Percentiles rank a stretch among this genome's conserved stretches.
phyloP scores from a whole-genome alignment of 2,329 filamentous ascomycete genomes.

The Fragosphaeria purpurea region DNA sequence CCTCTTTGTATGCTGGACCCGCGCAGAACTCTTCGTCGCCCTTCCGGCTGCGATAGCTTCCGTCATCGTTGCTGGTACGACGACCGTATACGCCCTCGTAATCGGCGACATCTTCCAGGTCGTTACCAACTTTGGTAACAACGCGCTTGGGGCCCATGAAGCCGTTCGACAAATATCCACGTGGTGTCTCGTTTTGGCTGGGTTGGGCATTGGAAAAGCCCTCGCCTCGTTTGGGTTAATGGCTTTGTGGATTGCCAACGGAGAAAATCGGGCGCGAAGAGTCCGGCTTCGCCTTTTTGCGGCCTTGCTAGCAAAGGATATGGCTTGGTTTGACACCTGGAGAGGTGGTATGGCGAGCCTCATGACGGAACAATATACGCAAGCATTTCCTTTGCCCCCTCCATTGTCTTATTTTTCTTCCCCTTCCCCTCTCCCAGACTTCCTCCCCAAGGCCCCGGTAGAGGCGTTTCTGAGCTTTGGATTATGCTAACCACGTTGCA shows the following conservation, averaged over 20 bases:
- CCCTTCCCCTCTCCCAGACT: not conserved
- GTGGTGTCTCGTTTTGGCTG: conserved; percentile 53
- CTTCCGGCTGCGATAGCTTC: conserved; percentile 45
- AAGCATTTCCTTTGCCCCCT: conserved; percentile 22
- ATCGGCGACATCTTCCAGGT: conserved; percentile 66
- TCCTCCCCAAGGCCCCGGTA: no score
- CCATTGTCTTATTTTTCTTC: no score
- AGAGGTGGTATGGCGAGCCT: conserved; percentile 63
- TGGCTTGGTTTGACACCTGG: conserved; percentile 72
- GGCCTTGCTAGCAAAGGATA: conserved; percentile 59
- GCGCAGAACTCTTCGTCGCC: conserved; percentile 46
- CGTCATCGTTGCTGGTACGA: conserved; percentile 48
- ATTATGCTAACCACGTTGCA: conserved; percentile 24
- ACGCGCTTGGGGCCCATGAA: conserved; percentile 23
- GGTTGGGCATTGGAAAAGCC: conserved; percentile 57
- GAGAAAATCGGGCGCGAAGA: conserved; percentile 65
- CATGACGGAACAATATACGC: conserved; percentile 65
- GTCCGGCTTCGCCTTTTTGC: conserved; percentile 57
- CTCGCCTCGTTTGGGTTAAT: conserved; percentile 57
- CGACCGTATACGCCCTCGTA: conserved; percentile 57
- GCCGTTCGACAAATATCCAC: conserved; percentile 46
- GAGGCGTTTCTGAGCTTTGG: no score
- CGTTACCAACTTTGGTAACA: conserved; percentile 54
- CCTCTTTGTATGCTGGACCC: conserved; percentile 66
- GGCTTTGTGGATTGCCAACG: conserved; percentile 63